A percentile compares a stretch with the other conserved stretches of the same genome.
Evolutionary conservation across 2,329 filamentous ascomycete species (phyloP).

Genomic region (Trichoderma sp.): DNA sequence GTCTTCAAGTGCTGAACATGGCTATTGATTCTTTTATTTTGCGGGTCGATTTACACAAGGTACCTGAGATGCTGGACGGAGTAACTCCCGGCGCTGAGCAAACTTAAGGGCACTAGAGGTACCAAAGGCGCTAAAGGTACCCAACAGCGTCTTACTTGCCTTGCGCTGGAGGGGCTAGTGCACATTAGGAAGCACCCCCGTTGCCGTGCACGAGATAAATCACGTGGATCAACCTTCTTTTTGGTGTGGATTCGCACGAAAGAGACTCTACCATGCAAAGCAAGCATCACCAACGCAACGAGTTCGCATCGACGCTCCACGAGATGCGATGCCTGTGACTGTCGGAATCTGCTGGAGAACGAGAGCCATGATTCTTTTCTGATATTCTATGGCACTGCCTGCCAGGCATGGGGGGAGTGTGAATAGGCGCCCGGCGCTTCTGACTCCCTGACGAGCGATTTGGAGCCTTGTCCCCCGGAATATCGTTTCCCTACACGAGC

Average conservation of each 20-base stretch:
- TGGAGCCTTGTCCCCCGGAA: slow-evolving; percentile 2
- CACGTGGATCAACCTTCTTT: slow-evolving; percentile 4
- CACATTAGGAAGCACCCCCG: not conserved
- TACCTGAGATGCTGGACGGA: not conserved
- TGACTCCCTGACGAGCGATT: slow-evolving; percentile 15
- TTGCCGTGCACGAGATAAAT: not conserved
- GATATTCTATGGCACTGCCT: not conserved
- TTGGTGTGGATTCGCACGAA: not conserved
- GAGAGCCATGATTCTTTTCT: not conserved
- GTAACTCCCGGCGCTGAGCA: not conserved
- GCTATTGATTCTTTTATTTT: not conserved
- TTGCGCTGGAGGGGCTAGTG: not conserved
- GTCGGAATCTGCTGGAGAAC: not conserved
- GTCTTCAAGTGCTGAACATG: not conserved
- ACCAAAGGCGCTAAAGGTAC: not conserved
- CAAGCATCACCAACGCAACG: slow-evolving; percentile 13
- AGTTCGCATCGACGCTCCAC: slow-evolving; percentile 11
- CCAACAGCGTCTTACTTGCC: not conserved
- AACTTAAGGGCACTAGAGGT: not conserved
- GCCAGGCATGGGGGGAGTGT: not conserved
- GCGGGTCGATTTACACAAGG: not conserved
- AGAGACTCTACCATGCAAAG: slow-evolving; percentile 13
- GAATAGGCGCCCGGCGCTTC: not conserved
- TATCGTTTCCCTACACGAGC: slow-evolving; percentile 8
- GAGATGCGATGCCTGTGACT: slow-evolving; percentile 2